Conservation (phyloP, 805 yeast species). For the Candida vaughaniae region DNA sequence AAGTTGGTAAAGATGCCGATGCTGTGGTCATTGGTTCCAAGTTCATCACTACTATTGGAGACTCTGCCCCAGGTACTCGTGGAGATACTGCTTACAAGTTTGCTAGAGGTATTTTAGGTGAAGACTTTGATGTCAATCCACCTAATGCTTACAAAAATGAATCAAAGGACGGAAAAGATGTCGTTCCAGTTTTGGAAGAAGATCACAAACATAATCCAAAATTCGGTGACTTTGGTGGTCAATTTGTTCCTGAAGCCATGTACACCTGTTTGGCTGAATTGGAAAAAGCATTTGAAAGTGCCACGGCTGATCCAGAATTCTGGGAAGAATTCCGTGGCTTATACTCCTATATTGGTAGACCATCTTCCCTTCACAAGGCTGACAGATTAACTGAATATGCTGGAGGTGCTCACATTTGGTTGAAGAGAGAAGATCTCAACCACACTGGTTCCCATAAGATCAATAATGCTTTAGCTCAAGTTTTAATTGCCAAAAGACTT, state of each 20-base stretch:
- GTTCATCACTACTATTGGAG: conserved; percentile 67
- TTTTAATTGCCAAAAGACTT: conserved; percentile 71
- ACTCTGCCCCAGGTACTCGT: conserved; percentile 59
- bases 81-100: conserved; percentile 64
- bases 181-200: conserved; percentile 48
- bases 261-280: conserved; percentile 88
- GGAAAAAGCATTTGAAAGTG: conserved; percentile 82
- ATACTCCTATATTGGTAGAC: conserved; percentile 94
- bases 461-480: conserved; percentile 82
- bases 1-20: conserved; percentile 79
- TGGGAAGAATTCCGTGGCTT: conserved; percentile 89
- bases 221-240: conserved; percentile 97
- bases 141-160: conserved; percentile 26
- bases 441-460: conserved; percentile 90
- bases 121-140: conserved; percentile 36
- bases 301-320: conserved; percentile 84
- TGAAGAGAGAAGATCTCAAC: conserved; percentile 93
- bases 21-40: conserved; percentile 97
- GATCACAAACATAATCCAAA: conserved; percentile 67
- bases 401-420: conserved; percentile 93
- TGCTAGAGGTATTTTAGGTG: conserved; percentile 67
- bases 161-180: conserved; percentile 23
- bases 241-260: conserved; percentile 95
- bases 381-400: conserved; percentile 84
- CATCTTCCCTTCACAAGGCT: conserved; percentile 88